Conservation (phyloP, 140 eudicot species). For the Bidens hawaiensis region DNA sequence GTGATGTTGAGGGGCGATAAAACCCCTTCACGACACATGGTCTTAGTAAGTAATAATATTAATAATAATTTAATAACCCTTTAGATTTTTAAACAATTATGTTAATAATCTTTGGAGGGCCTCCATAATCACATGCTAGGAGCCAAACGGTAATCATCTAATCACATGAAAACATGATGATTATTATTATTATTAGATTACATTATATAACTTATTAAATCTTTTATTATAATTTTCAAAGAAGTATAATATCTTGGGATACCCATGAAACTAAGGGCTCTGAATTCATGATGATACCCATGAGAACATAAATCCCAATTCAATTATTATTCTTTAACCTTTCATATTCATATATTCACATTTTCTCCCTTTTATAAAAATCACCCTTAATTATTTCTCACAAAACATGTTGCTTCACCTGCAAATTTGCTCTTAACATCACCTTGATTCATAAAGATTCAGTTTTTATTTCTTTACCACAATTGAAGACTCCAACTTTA, state of each 20-base stretch:
- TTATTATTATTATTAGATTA: no score
- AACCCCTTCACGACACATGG: no score
- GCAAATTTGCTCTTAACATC: conserved; percentile 23
- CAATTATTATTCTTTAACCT: conserved; percentile 16
- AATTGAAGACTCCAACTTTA: conserved; percentile 9
- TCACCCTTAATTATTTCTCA: conserved; percentile 4
- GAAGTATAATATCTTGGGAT: conserved; percentile 25
- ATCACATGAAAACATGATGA: conserved; percentile 32
- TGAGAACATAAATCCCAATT: conserved; percentile 24
- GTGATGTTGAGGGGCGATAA: no score
- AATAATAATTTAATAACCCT: neutral
- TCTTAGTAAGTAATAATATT: no score
- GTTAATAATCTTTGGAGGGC: conserved; percentile 10
- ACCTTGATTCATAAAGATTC: conserved; percentile 25
- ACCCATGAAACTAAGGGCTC: conserved; percentile 27
- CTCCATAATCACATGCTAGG: conserved; percentile 29
- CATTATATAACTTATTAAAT: neutral
- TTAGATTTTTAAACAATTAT: conserved; percentile 8
- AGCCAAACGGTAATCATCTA: conserved; percentile 29
- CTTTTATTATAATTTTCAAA: neutral
- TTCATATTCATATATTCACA: neutral
- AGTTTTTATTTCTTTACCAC: conserved; percentile 4
- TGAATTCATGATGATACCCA: conserved; percentile 39
- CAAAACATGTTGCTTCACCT: conserved; percentile 22
- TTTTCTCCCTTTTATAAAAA: conserved; percentile 2